Percentiles rank a stretch among this genome's conserved stretches.
Conservation (phyloP, 1,284 basidiomycete species). For the Coniferiporia sulphurascens region DNA sequence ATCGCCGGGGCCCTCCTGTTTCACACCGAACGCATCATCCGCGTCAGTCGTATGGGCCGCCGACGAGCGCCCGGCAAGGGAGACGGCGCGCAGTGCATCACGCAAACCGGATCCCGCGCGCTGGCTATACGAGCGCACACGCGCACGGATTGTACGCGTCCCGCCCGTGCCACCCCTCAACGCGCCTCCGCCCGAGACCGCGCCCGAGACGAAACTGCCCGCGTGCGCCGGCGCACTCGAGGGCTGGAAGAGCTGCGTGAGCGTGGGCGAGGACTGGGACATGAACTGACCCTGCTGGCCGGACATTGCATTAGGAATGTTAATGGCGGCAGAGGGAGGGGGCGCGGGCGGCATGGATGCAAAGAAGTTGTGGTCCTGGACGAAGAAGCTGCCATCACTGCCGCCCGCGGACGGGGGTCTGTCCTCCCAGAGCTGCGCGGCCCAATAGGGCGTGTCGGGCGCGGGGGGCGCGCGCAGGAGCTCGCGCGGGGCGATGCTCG, state of each 20-base stretch:
- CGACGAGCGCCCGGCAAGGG: background rate
- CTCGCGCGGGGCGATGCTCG: conserved; percentile 6
- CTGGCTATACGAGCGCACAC: conserved; percentile 14
- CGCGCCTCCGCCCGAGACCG: background rate
- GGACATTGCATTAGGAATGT: background rate
- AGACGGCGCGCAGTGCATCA: conserved; percentile 11
- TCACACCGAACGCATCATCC: conserved; percentile 62
- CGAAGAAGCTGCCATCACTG: background rate
- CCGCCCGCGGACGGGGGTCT: conserved; percentile 25
- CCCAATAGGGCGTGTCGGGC: conserved; percentile 8
- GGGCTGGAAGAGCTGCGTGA: conserved; percentile 26
- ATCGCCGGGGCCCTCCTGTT: conserved; percentile 23
- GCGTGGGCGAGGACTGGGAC: conserved; percentile 27
- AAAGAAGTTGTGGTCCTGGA: background rate
- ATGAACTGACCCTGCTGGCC: conserved; percentile 4
- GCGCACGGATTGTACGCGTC: background rate
- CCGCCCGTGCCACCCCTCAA: background rate
- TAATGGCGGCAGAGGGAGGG: conserved; percentile 1
- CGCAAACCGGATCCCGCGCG: conserved; percentile 8
- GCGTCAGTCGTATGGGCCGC: conserved; percentile 37
- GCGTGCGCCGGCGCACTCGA: conserved; percentile 19
- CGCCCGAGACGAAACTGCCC: background rate
- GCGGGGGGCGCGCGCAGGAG: conserved; percentile 4
- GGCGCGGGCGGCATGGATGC: background rate
- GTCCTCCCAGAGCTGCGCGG: conserved; percentile 53